Evolutionary conservation across 1,284 basidiomycete genomes (phyloP), one percentile per base, ranked within the genome.

Genomic region (Ganoderma resinaceum): DNA sequence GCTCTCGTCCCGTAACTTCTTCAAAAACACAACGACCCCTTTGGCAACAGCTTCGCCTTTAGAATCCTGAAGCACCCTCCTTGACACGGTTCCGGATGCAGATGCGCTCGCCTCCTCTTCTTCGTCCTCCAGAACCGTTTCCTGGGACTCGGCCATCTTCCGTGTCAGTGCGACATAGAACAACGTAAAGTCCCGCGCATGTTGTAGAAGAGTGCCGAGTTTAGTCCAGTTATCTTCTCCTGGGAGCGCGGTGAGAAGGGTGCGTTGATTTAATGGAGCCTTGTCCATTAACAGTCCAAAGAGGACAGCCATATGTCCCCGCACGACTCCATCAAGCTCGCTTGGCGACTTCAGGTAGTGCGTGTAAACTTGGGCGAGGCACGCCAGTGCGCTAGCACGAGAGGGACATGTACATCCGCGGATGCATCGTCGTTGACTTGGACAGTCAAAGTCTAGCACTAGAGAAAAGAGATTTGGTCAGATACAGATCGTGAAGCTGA

Each of bases 301-400:
- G 7, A 94, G 83, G 4, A 94, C 86, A 0, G 92, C 87, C 18
- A 92, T 85, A 74, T 93, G 92, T 0, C 90, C 90, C 26, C 86
- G 85, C 23, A 91, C 82, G 73, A 91, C 80, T 0, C 82, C 74
- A 46, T 79, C 79, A 63, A 78, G 76, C 46, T 80, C 80, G 67
- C 69, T 72, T 31, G 71, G 73, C 42, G 78, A 72, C n/a, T 70
- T 69, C 64, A 74, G 49, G 57, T 82, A 75, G 43, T 80, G 78
- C 8, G 74, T 66, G 74, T 88, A 88, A 7, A 88, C 76, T 16
- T 74, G 76, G 16, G 78, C 79, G 20, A 90, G 82, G 65, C 85
- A 80, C n/a, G 84, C 79, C 16, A 91, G 78, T 6, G 84, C 80
- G 60, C 79, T 84, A 37, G 78, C 77, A 43, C 80, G 77, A 11